Conservation (phyloP, 768 basidiomycete species). For the Kwoniella dendrophila region DNA sequence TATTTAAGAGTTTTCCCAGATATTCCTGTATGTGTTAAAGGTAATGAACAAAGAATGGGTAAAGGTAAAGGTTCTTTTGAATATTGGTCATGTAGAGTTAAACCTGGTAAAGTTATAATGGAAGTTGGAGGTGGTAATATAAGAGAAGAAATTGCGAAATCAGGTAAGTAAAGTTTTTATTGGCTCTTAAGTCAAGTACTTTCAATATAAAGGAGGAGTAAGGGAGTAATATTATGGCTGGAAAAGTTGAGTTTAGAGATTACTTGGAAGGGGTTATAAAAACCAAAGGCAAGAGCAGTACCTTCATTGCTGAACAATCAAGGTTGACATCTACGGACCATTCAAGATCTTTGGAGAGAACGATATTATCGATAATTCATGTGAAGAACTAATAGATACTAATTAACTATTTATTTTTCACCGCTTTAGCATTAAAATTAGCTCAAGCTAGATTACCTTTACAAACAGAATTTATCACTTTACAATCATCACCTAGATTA, state of each 20-base stretch:
- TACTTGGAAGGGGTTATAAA: too few relatives aligned
- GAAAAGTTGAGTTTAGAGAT: too few relatives aligned
- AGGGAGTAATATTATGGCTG: too few relatives aligned
- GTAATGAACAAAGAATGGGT: constrained; percentile 99
- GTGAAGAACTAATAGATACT: too few relatives aligned
- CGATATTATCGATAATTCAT: too few relatives aligned
- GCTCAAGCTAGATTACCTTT: constrained; percentile 87
- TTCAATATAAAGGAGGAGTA: too few relatives aligned
- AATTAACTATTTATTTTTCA: too few relatives aligned
- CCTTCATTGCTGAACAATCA: too few relatives aligned
- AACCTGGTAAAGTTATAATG: constrained; percentile 85
- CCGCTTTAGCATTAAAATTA: constrained; percentile 80
- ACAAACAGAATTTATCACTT: constrained; percentile 80
- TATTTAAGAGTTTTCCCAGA: constrained; percentile 92
- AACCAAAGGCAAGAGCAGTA: too few relatives aligned
- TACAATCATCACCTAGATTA: constrained; percentile 66
- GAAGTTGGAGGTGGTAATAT: constrained; percentile 89
- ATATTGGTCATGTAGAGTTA: constrained; percentile 93
- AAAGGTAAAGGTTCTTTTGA: constrained; percentile 98
- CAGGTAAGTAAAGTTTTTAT: constrained; percentile 19
- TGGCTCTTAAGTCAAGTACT: background rate
- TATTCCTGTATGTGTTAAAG: constrained; percentile 96
- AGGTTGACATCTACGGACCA: too few relatives aligned
- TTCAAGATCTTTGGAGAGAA: too few relatives aligned
- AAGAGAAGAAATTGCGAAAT: constrained; percentile 57